These are phyloP conservation scores for Zygosaccharomyces sapae DNA, from an alignment of 1,139 yeast genomes.

Conservation along the genomic window DNA sequence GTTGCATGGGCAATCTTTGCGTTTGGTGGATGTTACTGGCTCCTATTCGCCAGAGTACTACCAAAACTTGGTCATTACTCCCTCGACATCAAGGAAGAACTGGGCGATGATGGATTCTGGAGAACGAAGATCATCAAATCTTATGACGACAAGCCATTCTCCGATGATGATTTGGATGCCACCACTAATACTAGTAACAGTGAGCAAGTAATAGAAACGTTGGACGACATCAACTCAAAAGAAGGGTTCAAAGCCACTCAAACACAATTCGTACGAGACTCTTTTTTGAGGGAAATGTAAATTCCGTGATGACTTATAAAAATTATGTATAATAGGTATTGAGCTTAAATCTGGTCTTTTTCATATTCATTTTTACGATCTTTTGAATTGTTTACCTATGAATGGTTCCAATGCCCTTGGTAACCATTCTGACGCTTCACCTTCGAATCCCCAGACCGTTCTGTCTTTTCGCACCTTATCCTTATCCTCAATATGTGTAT, in stretches of 20 bases:
- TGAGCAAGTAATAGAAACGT: conserved; percentile 1
- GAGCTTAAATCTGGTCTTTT: not conserved
- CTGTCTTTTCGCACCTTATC: conserved; percentile 42
- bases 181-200: no score
- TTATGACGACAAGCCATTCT: conserved; percentile 14
- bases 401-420: conserved; percentile 62
- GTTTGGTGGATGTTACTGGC: conserved; percentile 68
- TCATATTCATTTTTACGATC: no score
- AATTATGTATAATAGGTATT: conserved; percentile 1
- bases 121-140: conserved; percentile 54
- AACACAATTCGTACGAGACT: not conserved
- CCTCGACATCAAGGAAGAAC: conserved; percentile 53
- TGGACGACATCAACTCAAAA: not conserved
- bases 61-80: conserved; percentile 59
- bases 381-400: conserved; percentile 34
- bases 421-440: conserved; percentile 72
- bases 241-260: not conserved
- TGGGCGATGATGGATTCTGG: conserved; percentile 74
- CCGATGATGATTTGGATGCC: not conserved
- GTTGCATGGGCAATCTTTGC: conserved; percentile 77
- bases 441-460: conserved; percentile 66
- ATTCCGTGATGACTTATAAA: not conserved
- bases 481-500: conserved; percentile 55
- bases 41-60: conserved; percentile 57
- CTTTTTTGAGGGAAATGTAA: not conserved